A percentile compares a stretch with the other conserved stretches of the same genome.
phyloP scores from a whole-genome alignment of 257 asterid species.

The Nemophila menziesii region DNA sequence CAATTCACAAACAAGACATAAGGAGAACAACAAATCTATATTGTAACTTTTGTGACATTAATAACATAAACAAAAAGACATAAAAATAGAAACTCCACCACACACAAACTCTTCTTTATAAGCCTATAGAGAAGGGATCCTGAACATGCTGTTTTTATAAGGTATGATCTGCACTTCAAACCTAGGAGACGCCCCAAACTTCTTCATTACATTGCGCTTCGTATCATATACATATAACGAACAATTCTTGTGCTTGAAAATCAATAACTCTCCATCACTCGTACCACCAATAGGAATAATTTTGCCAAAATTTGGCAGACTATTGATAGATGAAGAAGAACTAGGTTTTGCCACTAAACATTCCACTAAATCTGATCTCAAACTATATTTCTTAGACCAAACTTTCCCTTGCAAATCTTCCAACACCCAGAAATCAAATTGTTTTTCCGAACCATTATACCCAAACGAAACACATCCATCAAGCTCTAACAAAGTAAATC shows the following conservation, averaged over 20 bases:
- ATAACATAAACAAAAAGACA: no score
- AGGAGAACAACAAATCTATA: no score
- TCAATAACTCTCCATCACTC: slow-evolving; percentile 2
- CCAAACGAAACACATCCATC: slow-evolving; percentile 10
- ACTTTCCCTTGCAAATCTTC: slow-evolving; percentile 3
- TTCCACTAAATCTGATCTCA: neutral
- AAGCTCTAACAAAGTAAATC: slow-evolving; percentile 10
- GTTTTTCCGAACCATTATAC: neutral
- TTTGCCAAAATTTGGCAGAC: slow-evolving; percentile 9
- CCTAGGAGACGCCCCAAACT: neutral
- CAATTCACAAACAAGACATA: no score
- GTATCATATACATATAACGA: slow-evolving; percentile 2
- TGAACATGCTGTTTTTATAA: slow-evolving; percentile 7
- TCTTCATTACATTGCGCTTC: slow-evolving; percentile 3
- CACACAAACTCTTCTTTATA: neutral
- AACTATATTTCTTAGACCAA: slow-evolving; percentile 16
- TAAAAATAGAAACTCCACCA: no score
- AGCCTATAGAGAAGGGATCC: neutral
- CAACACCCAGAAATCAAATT: slow-evolving; percentile 13
- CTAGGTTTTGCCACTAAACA: no score
- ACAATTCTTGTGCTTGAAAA: slow-evolving; percentile 5
- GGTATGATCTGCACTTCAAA: neutral
- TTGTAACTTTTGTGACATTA: no score
- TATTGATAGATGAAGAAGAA: no score
- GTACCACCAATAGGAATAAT: slow-evolving; percentile 8